Percentiles rank a stretch among this genome's conserved stretches.
Evolutionary conservation across 2,329 filamentous ascomycete species (phyloP).

Genomic region (Diaporthe helianthi): DNA sequence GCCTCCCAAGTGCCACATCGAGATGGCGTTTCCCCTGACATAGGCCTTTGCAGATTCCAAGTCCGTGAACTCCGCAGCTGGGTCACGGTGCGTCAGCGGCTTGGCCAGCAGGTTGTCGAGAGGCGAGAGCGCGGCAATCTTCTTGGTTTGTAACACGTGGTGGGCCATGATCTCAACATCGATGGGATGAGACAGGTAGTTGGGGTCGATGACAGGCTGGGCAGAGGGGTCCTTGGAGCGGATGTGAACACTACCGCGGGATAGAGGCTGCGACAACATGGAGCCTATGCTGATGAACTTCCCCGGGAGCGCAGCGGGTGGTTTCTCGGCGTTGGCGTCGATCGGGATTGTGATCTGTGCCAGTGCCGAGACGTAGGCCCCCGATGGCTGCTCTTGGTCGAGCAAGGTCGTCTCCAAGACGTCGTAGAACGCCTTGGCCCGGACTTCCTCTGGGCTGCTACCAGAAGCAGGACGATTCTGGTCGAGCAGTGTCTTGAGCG

Average conservation of each 20-base stretch:
- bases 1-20: constrained; percentile 28
- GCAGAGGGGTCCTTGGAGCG: constrained; percentile 48
- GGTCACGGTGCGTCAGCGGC: constrained; percentile 33
- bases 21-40: constrained; percentile 6
- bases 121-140: constrained; percentile 47
- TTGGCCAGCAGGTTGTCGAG: constrained; percentile 36
- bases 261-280: constrained; percentile 64
- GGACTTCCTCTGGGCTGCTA: not conserved
- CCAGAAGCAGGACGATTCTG: not conserved
- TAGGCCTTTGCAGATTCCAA: constrained; percentile 1
- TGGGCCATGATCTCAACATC: constrained; percentile 53
- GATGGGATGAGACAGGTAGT: constrained; percentile 57
- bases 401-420: constrained; percentile 6
- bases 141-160: constrained; percentile 48
- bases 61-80: constrained; percentile 37
- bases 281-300: constrained; percentile 60
- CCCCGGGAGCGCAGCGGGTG: constrained; percentile 41
- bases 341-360: constrained; percentile 38
- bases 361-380: constrained; percentile 34
- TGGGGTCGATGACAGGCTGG: constrained; percentile 58
- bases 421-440: not conserved
- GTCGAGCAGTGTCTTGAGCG: constrained; percentile 10
- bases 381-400: constrained; percentile 13
- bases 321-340: constrained; percentile 36
- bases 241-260: constrained; percentile 63